Evolutionary conservation across 495 filamentous ascomycete species (phyloP).

Genomic region (Filosporella fistucella): DNA sequence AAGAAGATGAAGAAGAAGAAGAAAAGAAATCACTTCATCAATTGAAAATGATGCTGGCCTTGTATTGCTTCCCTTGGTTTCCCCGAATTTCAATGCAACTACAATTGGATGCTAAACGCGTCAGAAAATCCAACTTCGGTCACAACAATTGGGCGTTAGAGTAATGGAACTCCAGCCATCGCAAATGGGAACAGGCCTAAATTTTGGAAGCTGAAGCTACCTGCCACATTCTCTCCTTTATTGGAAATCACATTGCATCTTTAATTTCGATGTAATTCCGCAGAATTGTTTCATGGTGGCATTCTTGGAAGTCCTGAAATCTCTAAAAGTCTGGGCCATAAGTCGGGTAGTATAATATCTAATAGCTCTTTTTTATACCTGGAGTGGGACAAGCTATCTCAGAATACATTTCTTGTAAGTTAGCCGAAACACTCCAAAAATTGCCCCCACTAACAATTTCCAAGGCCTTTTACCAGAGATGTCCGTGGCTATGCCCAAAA

Average conservation of each 20-base stretch:
- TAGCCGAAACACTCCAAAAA: background rate
- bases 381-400: constrained; percentile 32
- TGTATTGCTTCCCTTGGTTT: no score
- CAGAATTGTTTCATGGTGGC: no score
- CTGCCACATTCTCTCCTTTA: background rate
- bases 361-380: constrained; percentile 12
- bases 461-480: constrained; percentile 36
- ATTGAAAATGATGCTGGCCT: no score
- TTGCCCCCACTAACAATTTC: background rate
- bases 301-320: background rate
- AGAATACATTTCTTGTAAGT: constrained; percentile 34
- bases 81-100: no score
- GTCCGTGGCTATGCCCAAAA: constrained; percentile 31
- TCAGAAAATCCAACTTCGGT: no score
- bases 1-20: no score
- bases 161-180: background rate
- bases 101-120: no score
- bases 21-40: no score
- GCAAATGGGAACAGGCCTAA: background rate
- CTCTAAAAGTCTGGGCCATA: background rate
- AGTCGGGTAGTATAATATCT: constrained; percentile 11
- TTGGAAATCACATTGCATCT: background rate
- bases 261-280: background rate
- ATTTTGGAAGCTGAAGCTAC: background rate
- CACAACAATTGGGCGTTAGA: no score